Evolutionary conservation across 2,329 filamentous ascomycete genomes (phyloP), one percentile per base, ranked within the genome.

Genomic region (Rutstroemia sp.): DNA sequence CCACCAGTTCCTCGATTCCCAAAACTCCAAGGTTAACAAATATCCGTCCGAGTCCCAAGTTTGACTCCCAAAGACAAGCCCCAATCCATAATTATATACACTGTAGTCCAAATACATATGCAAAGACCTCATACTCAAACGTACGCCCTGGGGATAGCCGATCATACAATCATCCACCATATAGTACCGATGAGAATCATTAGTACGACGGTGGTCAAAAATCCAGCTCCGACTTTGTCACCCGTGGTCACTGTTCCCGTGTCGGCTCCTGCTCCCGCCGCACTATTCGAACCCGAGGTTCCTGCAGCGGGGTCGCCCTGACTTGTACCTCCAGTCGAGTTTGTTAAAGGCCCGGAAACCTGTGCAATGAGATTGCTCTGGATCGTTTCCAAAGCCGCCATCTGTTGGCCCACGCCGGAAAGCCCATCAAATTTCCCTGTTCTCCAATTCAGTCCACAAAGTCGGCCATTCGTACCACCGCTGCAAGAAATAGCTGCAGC

Each of bases 191-290:
- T 56, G 41, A 88, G 72, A 4, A 74, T 70, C 4, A 77, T 63
- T 1, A 89, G 67, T 5, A 70, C 49, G 5, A 86, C 30, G 1
- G 80, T 70, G 0, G 87, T 92, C 47, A 83, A 61, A 58, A 91
- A 79, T 12, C 80, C 81, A 34, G 87, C 88, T 9, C 87, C 89
- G 4, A 81, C 86, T 61, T 75, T 80, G 67, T 91, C 87, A 6
- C 76, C 84, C 1, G 75, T 76, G 1, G 69, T 73, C 5, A 71
- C 66, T 5, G 66, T 27, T 19, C 23, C 7, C 5, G 18, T 12
- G 2, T 18, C 23, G 14, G 21, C 18, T 44, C 2, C 14, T 5
- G 16, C 1, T 18, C 39, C 39, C 9, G 57, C 39, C 9, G 58
- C 10, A 56, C 37, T 25, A 19, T 14, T 16, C 25, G 27, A 21